Evolutionary conservation across 129 eudicot species (phyloP).

Genomic region (Escallonia rubra): DNA sequence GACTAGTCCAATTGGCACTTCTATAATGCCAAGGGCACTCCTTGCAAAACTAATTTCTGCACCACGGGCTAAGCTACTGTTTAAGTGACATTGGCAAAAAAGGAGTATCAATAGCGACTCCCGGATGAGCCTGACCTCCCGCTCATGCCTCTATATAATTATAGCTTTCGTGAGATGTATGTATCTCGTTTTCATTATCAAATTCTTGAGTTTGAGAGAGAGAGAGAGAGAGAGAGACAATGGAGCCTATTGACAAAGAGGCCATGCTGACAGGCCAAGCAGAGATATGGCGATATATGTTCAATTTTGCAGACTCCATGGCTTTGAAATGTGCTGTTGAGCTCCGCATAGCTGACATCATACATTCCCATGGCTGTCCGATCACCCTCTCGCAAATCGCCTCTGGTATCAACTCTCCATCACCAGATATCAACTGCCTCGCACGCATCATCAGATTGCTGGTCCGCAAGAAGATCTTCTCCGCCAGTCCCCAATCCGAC

Average conservation of each 20-base stretch:
- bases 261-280: constrained; percentile 22
- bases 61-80: too few relatives aligned
- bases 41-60: too few relatives aligned
- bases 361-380: constrained; percentile 25
- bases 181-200: too few relatives aligned
- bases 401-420: constrained; percentile 9
- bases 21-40: too few relatives aligned
- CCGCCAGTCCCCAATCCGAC: not conserved
- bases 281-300: constrained; percentile 17
- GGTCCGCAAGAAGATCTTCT: constrained; percentile 22
- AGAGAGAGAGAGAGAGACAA: not conserved
- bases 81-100: too few relatives aligned
- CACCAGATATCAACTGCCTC: constrained; percentile 14
- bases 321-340: constrained; percentile 40
- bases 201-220: too few relatives aligned
- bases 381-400: constrained; percentile 31
- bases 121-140: too few relatives aligned
- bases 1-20: too few relatives aligned
- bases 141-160: too few relatives aligned
- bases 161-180: too few relatives aligned
- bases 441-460: constrained; percentile 30
- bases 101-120: too few relatives aligned
- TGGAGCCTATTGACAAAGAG: not conserved
- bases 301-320: constrained; percentile 24
- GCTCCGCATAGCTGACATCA: constrained; percentile 40